These are phyloP conservation scores for Linaria vulgaris DNA, from an alignment of 257 asterid species.

Conservation along the genomic window DNA sequence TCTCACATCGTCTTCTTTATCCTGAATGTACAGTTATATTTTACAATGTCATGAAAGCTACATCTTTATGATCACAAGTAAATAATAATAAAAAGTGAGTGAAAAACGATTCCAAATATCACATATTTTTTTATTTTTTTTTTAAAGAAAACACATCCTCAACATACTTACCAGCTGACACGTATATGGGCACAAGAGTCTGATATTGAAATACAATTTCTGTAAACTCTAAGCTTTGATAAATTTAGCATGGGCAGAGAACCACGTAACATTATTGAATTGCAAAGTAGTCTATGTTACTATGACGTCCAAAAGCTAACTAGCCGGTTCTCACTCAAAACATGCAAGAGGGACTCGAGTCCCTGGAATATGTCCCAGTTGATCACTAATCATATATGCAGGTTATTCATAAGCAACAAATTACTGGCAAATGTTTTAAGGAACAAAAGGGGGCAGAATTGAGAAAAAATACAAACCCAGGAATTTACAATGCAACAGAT, in stretches of 20 bases:
- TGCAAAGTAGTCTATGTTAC: constrained; percentile 5
- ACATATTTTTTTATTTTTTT: background rate
- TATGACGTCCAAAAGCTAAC: constrained; percentile 17
- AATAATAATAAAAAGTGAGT: background rate
- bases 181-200: constrained; percentile 1
- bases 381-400: constrained; percentile 21
- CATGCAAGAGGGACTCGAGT: background rate
- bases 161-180: constrained; percentile 5
- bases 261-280: background rate
- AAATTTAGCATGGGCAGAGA: constrained; percentile 11
- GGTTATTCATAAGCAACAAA: constrained; percentile 20
- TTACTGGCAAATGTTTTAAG: background rate
- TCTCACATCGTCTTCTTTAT: constrained; percentile 75
- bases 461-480: background rate
- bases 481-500: background rate
- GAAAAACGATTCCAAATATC: constrained; percentile 2
- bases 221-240: background rate
- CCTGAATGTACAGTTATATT: constrained; percentile 45
- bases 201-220: background rate
- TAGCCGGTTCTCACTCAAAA: no score
- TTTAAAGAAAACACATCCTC: background rate
- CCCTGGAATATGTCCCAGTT: constrained; percentile 15
- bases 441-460: constrained; percentile 1
- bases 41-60: background rate
- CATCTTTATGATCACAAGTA: background rate